Evolutionary conservation across 805 yeast species (phyloP), one percentile per base, ranked within the genome.

Genomic region (Metschnikowia borealis): DNA sequence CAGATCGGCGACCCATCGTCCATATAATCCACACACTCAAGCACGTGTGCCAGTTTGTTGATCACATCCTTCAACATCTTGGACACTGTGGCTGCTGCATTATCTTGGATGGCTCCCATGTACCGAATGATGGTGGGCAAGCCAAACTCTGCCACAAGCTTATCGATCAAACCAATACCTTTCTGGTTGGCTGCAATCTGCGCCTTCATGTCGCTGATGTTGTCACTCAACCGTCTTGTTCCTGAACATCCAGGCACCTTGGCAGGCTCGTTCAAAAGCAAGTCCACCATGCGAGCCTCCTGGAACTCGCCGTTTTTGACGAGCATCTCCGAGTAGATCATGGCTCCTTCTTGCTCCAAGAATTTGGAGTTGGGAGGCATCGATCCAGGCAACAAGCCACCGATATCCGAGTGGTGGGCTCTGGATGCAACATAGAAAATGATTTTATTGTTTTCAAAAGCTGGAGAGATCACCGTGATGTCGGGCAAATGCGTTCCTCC

Each of bases 371-470:
- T 83, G 8, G 97, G 96, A 14, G 97, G 97, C 90, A 91, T 89
- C 0, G 96, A 86, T 1, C 97, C 97, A 0, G 97, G 96, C 34
- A 89, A 69, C 51, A 85, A 81, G 13, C 96, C 95, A 15, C 98
- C 97, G 62, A 92, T 91, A 67, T 91, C 98, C 5, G 97, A 91
- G 69, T 92, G 98, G 68, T 91, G 98, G 2, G 97, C 97, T 56
- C 98, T 77, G 0, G 96, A 85, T 0, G 97, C 98, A 13, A 89
- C 90, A 75, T 89, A 91, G 65, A 91, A 91, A 26, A 89, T 80
- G 6, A 73, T 78, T 20, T 70, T 74, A 23, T 60, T 53, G 18
- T 58, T 52, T 29, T 74, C 74, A 62, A 89, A 86, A 1, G 91
- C 90, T 0, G 98, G 98, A 0, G 97, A 87, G 41, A 92, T 84